Evolutionary conservation across 164 flowering plant species (phyloP), one percentile per base, ranked within the genome.

Genomic region (Chloranthus sessilifolius): DNA sequence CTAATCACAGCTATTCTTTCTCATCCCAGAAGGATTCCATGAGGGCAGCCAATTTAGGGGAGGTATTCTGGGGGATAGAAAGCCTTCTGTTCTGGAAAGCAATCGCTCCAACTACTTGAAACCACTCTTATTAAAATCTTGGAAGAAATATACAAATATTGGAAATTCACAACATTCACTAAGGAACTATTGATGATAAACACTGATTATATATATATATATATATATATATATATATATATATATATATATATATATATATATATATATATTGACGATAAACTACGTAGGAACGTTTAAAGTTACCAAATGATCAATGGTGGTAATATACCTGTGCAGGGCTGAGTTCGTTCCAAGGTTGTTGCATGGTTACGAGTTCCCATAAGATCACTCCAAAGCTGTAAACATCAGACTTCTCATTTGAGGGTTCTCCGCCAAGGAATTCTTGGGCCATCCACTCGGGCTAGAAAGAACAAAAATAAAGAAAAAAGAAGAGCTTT

Each of bases 381-480:
- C 96, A 92, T 20, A 88, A 64, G 56, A 92, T 82, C 23, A 92
- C 98, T n/a, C 98, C 96, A 53, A 83, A 92, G 66, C 96, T 88
- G 61, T 80, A 92, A 31, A 92, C 96, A 69, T 92, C 98, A 45
- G 96, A 85, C 44, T 85, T 92, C 68, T 92, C 96, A 65, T 88
- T 78, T 21, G 94, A 68, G 17, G 96, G 96, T 64, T 88, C 96
- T 40, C 95, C 96, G 22, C 96, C 94, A 45, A 88, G 95, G 52
- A 92, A 88, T 53, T 91, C 98, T 42, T 96, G 98, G 63, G 96
- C 98, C 98, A 91, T 91, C 98, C 98, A 91, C 72, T 88, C 98
- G 9, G 98, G 98, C 98, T 91, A 85, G 67, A 75, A 71, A 35
- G 46, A 59, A 62, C 74, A 67, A 30, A 38, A n/a, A n/a, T n/a